Evolutionary conservation across 176 grass and related monocot species (phyloP), one percentile per base, ranked within the genome.

Genomic region (Tillandsia fasciculata): DNA sequence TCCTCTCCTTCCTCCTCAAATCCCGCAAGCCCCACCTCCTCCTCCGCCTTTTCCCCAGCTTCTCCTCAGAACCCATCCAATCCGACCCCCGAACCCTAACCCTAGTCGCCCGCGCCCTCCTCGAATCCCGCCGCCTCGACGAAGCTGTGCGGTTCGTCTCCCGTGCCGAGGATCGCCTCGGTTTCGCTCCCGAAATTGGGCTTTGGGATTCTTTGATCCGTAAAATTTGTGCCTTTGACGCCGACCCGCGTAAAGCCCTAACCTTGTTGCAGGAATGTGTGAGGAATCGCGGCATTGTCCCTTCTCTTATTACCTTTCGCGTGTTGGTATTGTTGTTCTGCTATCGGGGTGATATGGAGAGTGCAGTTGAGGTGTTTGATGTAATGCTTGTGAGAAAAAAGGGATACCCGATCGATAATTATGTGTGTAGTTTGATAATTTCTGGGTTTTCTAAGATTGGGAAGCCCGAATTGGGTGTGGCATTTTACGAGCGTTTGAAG

Each of bases 351-450:
- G 54, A 83, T 42, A 74, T 96, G 63, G 92, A 73, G 1, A 58
- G 65, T 17, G 85, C 85, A 48, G 50, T 96, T 3, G 83, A 76
- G 75, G 80, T 84, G 78, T 83, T 96, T 26, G 92, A 91, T 11
- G 22, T 79, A 83, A 83, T 86, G 77, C 71, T 70, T 26, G 52
- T 9, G 8, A 70, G 64, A 52, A 87, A 70, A n/a, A 26, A 79
- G 58, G 49, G 70, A 9, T 79, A 71, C 42, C 54, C 68, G 70
- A 59, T 81, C 47, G 85, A 79, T 8, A 86, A 96, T 74, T 78
- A 73, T 52, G 64, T 86, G 63, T 96, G 85, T 61, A 91, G 92
- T 69, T 63, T 77, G 69, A 82, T 96, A 8, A 24, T 96, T 68
- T 81, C 85, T 14, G 69, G 88, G 7, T 91, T 88, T 58, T 82